A percentile compares a stretch with the other conserved stretches of the same genome.
phyloP scores from a whole-genome alignment of 306 rosid species.

The Oxytropis ochrocephala region DNA sequence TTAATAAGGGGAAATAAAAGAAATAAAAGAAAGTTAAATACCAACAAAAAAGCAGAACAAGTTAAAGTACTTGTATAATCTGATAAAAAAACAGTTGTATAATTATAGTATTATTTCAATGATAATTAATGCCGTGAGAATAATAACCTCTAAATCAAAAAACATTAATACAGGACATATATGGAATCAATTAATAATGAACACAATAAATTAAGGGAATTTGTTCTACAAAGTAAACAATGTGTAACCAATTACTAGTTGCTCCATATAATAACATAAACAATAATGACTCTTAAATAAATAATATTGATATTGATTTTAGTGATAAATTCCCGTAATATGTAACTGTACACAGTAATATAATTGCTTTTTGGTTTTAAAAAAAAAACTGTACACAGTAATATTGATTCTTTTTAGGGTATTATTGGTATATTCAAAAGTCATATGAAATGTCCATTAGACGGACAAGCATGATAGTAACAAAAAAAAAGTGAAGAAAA shows the following conservation, averaged over 20 bases:
- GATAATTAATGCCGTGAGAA: neutral
- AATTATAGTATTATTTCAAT: neutral
- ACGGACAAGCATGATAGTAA: slow-evolving; percentile 26
- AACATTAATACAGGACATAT: neutral
- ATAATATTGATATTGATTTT: too few relatives aligned
- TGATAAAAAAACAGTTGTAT: too few relatives aligned
- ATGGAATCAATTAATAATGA: neutral
- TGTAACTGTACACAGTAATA: neutral
- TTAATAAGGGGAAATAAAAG: too few relatives aligned
- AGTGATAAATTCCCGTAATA: too few relatives aligned
- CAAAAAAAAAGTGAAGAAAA: slow-evolving; percentile 1
- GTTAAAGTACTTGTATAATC: too few relatives aligned
- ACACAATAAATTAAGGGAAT: neutral
- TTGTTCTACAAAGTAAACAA: too few relatives aligned
- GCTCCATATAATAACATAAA: neutral
- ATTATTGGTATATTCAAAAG: slow-evolving; percentile 23
- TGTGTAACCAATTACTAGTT: neutral
- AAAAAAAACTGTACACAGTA: neutral
- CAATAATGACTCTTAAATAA: neutral
- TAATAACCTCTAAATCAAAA: neutral
- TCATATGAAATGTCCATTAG: slow-evolving; percentile 36
- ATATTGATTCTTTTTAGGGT: slow-evolving; percentile 20
- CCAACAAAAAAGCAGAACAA: too few relatives aligned
- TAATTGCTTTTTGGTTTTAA: too few relatives aligned
- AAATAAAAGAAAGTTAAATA: too few relatives aligned